Conservation (phyloP, 2,329 filamentous ascomycete genomes). For the Ceratocystis eucalypticola region DNA sequence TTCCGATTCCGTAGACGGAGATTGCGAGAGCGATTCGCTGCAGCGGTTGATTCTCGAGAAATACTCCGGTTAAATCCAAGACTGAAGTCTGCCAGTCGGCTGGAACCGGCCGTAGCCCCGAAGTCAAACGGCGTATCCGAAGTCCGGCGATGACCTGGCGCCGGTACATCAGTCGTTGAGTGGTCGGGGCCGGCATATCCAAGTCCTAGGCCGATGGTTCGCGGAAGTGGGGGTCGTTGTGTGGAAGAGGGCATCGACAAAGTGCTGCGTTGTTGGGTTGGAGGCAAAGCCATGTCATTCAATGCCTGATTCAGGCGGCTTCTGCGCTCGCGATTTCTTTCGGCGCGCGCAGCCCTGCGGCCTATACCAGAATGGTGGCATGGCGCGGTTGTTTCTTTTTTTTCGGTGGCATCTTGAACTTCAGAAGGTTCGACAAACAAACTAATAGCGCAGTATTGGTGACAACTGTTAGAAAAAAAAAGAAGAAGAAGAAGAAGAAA, state of each 20-base stretch:
- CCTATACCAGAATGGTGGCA: not conserved
- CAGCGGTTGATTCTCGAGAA: not conserved
- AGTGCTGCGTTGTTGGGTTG: not conserved
- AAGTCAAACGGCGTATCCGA: not conserved
- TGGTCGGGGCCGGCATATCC: not conserved
- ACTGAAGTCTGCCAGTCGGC: not conserved
- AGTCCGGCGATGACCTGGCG: not conserved
- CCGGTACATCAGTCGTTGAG: not conserved
- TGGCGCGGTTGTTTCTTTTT: not conserved
- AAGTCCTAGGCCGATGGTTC: not conserved
- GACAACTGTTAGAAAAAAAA: not conserved
- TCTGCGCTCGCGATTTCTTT: not conserved
- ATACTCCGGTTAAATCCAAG: not conserved
- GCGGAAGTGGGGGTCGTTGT: not conserved
- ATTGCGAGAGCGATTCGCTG: not conserved
- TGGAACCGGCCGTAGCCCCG: not conserved
- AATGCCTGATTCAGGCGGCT: not conserved
- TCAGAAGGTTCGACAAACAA: constrained; percentile 3
- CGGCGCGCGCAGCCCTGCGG: not conserved
- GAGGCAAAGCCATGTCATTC: not conserved
- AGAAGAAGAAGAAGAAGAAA: too few species aligned
- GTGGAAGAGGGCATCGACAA: not conserved
- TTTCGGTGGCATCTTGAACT: not conserved
- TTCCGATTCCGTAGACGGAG: not conserved
- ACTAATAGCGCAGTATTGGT: not conserved